phyloP scores from a whole-genome alignment of 164 flowering plant genomes.

The Kingdonia uniflora region DNA sequence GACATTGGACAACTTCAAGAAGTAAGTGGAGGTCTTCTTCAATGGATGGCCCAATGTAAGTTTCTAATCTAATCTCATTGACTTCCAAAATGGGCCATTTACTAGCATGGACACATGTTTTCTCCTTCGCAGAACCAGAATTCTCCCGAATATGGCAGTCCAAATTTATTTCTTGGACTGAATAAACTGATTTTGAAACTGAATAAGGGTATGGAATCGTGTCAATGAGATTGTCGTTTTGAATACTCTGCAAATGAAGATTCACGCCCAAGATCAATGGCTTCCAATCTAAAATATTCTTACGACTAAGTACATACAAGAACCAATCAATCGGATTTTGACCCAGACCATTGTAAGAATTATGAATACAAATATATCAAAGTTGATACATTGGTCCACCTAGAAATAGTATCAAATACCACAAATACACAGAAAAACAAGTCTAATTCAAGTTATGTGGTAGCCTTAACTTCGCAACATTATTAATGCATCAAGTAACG shows the following conservation, averaged over 20 bases:
- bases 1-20: conserved; percentile 24
- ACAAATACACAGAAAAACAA: too few relatives aligned
- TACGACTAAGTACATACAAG: too few relatives aligned
- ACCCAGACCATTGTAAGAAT: too few relatives aligned
- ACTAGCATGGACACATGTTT: conserved; percentile 4
- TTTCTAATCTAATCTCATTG: conserved; percentile 34
- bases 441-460: too few relatives aligned
- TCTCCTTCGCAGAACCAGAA: conserved; percentile 18
- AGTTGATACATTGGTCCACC: too few relatives aligned
- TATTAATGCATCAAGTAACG: too few relatives aligned
- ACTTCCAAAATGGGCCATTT: conserved; percentile 54
- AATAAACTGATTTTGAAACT: conserved; percentile 31
- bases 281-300: not conserved
- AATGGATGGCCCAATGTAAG: conserved; percentile 10
- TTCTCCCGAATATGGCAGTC: conserved; percentile 33
- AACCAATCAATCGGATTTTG: too few relatives aligned
- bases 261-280: not conserved
- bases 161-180: conserved; percentile 29
- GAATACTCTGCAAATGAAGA: conserved; percentile 35
- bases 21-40: conserved; percentile 27
- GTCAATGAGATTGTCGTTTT: conserved; percentile 13
- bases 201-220: conserved; percentile 18
- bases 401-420: too few relatives aligned
- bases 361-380: too few relatives aligned
- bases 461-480: too few relatives aligned